phyloP scores from a whole-genome alignment of 2,329 filamentous ascomycete genomes.

The Grosmannia huntii region DNA sequence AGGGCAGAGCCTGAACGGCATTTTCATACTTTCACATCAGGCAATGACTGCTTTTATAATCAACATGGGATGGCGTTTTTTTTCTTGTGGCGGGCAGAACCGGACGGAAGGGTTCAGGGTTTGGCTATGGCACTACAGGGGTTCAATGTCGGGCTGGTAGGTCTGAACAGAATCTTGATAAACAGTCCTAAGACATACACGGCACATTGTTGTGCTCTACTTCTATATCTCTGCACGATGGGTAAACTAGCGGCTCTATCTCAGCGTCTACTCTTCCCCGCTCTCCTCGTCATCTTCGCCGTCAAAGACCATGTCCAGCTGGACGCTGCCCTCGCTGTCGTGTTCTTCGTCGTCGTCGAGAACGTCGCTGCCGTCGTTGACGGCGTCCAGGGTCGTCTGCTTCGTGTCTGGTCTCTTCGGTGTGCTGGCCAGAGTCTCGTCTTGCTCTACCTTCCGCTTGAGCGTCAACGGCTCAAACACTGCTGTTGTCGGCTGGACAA shows the following conservation, averaged over 20 bases:
- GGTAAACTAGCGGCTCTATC: background rate
- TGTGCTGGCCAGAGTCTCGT: conserved; percentile 19
- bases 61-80: background rate
- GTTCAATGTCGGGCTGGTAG: no score
- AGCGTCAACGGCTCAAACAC: conserved; percentile 15
- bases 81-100: background rate
- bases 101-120: background rate
- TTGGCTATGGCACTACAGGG: background rate
- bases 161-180: no score
- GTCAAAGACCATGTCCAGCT: conserved; percentile 47
- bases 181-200: background rate
- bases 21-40: background rate
- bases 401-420: conserved; percentile 14
- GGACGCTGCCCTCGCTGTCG: conserved; percentile 39
- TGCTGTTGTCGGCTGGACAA: conserved; percentile 6
- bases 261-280: background rate
- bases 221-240: background rate
- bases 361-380: background rate
- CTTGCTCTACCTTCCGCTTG: conserved; percentile 31
- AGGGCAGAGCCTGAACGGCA: background rate
- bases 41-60: background rate
- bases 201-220: background rate
- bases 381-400: conserved; percentile 4
- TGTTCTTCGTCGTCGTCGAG: conserved; percentile 30
- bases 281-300: conserved; percentile 32